Evolutionary conservation across 257 asterid species (phyloP).

Genomic region (Dorcoceras hygrometricum): DNA sequence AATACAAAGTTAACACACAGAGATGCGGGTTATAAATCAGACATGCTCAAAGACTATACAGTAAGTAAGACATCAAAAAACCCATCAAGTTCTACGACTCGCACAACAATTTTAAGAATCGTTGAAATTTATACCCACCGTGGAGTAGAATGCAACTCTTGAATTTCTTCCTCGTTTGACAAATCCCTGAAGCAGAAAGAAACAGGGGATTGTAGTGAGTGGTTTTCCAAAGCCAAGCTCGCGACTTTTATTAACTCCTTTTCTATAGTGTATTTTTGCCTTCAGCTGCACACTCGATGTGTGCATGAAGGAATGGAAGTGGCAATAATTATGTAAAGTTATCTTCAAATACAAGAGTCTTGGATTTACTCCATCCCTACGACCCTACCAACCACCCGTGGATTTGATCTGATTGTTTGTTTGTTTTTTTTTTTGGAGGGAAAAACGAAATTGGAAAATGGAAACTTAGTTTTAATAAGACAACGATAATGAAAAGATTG

Average conservation of each 20-base stretch:
- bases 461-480: neutral
- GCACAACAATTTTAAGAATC: no score
- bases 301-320: neutral
- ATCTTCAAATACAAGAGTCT: neutral
- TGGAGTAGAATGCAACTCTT: no score
- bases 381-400: neutral
- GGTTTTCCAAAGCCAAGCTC: neutral
- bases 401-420: no score
- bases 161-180: neutral
- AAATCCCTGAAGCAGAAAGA: neutral
- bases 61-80: neutral
- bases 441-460: no score
- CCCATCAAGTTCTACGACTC: neutral
- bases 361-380: neutral
- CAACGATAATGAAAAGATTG: neutral
- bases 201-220: neutral
- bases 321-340: neutral
- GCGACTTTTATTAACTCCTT: neutral
- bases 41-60: neutral
- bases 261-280: neutral
- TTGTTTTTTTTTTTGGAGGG: no score
- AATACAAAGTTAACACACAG: neutral
- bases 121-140: neutral
- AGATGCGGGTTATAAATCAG: neutral
- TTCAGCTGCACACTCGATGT: neutral